Evolutionary conservation across 768 basidiomycete genomes (phyloP).

Genomic region (Floccularia luteovirens): DNA sequence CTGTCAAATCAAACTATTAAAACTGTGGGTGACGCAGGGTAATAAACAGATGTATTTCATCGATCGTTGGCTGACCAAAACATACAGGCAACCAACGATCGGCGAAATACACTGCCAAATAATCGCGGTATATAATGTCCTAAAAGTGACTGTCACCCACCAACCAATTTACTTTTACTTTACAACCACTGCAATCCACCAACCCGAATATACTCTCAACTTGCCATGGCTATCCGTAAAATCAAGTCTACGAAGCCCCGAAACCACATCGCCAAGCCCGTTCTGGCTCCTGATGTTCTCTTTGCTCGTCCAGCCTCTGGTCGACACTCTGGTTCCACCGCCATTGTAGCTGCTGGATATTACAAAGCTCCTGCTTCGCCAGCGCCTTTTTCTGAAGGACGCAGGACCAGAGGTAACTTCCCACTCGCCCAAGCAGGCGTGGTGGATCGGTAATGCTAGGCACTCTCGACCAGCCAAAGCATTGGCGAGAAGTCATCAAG

Average conservation of each 20-base stretch:
- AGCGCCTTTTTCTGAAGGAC: neutral
- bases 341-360: too few relatives aligned
- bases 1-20: too few relatives aligned
- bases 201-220: neutral
- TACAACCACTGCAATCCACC: neutral
- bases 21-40: too few relatives aligned
- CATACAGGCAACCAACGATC: conserved; percentile 1
- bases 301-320: too few relatives aligned
- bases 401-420: neutral
- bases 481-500: neutral
- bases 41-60: neutral
- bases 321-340: too few relatives aligned
- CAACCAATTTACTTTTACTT: neutral
- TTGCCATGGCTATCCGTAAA: neutral
- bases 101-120: conserved; percentile 1
- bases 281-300: too few relatives aligned
- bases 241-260: neutral
- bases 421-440: neutral
- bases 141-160: neutral
- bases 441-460: neutral
- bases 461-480: neutral
- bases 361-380: neutral
- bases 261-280: neutral
- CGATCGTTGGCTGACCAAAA: neutral
- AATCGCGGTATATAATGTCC: neutral